phyloP scores from a whole-genome alignment of 768 basidiomycete species.

The Royoungia palumana region DNA sequence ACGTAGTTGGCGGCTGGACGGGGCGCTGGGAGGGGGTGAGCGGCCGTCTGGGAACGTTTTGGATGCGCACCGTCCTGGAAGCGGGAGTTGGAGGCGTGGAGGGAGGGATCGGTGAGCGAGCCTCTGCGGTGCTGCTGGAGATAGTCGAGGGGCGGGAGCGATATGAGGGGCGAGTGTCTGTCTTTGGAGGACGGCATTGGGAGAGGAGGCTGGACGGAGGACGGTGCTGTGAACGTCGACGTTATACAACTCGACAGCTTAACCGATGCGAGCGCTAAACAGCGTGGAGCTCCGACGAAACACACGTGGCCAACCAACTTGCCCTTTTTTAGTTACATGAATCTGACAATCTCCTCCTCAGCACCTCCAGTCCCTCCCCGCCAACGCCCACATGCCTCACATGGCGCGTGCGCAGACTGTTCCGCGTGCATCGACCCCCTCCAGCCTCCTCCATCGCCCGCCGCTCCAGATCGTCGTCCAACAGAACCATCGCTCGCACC shows the following conservation, averaged over 20 bases:
- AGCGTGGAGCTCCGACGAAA: slow-evolving; percentile 28
- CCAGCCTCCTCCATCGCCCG: slow-evolving; percentile 17
- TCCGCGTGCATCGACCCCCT: slow-evolving; percentile 52
- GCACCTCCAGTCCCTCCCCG: slow-evolving; percentile 34
- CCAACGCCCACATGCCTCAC: slow-evolving; percentile 42
- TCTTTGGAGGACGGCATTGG: slow-evolving; percentile 20
- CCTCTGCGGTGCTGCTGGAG: slow-evolving; percentile 80
- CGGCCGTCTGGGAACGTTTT: too few species aligned
- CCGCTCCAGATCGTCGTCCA: slow-evolving; percentile 50
- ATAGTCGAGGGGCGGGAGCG: slow-evolving; percentile 73
- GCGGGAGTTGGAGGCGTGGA: slow-evolving; percentile 48
- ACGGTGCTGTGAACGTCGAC: slow-evolving; percentile 23
- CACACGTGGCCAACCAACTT: slow-evolving; percentile 26
- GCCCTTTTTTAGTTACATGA: slow-evolving; percentile 4
- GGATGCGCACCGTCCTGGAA: slow-evolving; percentile 21
- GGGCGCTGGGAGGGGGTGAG: slow-evolving; percentile 36
- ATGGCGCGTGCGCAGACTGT: slow-evolving; percentile 48
- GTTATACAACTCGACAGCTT: slow-evolving; percentile 20
- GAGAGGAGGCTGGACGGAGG: not conserved
- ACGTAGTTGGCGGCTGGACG: slow-evolving; percentile 67
- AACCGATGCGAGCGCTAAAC: slow-evolving; percentile 21
- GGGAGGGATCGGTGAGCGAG: slow-evolving; percentile 79
- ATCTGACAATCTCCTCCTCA: slow-evolving; percentile 25
- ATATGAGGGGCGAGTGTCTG: slow-evolving; percentile 50
- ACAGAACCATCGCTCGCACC: slow-evolving; percentile 58